Conservation (phyloP, 225 moss, liverwort and hornwort genomes). For the Bryum argenteum region DNA sequence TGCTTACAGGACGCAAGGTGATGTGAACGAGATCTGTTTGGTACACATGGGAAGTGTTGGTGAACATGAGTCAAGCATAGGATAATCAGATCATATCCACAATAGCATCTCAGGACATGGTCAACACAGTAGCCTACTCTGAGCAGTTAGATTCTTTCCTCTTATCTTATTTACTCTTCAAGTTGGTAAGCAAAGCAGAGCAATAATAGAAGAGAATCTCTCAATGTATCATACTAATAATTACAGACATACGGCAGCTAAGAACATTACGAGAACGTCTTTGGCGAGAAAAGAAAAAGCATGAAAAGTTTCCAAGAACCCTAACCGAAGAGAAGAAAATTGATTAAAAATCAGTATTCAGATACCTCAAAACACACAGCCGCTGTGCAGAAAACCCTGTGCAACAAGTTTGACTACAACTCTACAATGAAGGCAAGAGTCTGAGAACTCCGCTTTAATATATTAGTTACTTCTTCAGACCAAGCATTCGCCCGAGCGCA, state of each 20-base stretch:
- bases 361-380: conserved; percentile 14
- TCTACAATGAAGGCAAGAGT: neutral
- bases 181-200: neutral
- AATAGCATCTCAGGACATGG: neutral
- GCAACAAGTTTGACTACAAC: neutral
- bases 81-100: neutral
- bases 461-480: neutral
- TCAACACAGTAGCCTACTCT: conserved; percentile 6
- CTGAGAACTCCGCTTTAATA: neutral
- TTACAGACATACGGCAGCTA: neutral
- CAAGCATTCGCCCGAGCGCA: neutral
- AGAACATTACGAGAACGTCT: neutral
- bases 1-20: neutral
- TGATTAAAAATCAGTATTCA: neutral
- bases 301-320: conserved; percentile 18
- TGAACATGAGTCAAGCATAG: neutral
- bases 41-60: neutral
- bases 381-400: neutral
- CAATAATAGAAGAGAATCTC: neutral
- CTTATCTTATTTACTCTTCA: neutral
- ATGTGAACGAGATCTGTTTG: conserved; percentile 14
- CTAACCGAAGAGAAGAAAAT: conserved; percentile 9
- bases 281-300: neutral
- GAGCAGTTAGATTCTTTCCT: neutral
- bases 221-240: conserved; percentile 10